These are phyloP conservation scores for Naganishia onofrii DNA, from an alignment of 768 basidiomycete species.

Conservation along the genomic window DNA sequence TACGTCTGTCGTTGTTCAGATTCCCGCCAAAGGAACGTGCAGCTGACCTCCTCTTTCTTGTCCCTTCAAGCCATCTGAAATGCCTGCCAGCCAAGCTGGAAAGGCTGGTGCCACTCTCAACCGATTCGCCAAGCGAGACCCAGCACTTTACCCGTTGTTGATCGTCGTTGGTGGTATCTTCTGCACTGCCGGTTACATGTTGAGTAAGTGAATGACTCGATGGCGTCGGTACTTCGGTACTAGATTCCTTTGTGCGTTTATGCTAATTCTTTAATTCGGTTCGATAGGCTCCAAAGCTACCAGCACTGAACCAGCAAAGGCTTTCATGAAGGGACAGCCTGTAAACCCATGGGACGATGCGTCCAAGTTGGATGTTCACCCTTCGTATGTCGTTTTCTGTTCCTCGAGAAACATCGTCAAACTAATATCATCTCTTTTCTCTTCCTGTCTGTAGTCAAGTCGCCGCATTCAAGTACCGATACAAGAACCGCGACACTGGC, in stretches of 20 bases:
- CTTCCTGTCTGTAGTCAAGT: conserved; percentile 33
- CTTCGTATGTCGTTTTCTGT: conserved; percentile 35
- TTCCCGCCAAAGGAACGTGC: neutral
- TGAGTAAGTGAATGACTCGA: conserved; percentile 40
- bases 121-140: conserved; percentile 51
- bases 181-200: conserved; percentile 49
- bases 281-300: conserved; percentile 42
- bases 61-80: conserved; percentile 37
- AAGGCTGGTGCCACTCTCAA: conserved; percentile 48
- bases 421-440: neutral
- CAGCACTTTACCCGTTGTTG: conserved; percentile 48
- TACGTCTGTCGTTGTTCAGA: neutral
- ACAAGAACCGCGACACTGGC: conserved; percentile 45
- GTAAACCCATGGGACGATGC: conserved; percentile 48
- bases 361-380: conserved; percentile 43
- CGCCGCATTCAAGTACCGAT: conserved; percentile 50
- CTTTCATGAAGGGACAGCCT: conserved; percentile 37
- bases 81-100: conserved; percentile 40
- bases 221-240: neutral
- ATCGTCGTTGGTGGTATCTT: conserved; percentile 45
- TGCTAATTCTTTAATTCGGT: neutral
- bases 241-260: neutral
- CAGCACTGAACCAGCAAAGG: conserved; percentile 40
- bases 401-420: neutral
- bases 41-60: conserved; percentile 2